phyloP scores from a whole-genome alignment of 2,329 filamentous ascomycete genomes.

The Incumbomyces delicatus region DNA sequence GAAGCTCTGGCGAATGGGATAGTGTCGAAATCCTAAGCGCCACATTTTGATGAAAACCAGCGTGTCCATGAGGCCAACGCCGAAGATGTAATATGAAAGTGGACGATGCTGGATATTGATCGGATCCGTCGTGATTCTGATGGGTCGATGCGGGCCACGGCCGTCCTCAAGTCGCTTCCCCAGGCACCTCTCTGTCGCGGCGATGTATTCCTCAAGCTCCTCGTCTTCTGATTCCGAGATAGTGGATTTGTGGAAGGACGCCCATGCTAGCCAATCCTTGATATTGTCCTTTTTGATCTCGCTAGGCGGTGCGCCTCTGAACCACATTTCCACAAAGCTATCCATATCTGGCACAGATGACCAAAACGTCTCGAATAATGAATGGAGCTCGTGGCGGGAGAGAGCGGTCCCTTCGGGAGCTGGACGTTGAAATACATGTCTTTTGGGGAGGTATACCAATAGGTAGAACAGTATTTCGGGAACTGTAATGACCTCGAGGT shows the following conservation, averaged over 20 bases:
- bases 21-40: slow-evolving; percentile 22
- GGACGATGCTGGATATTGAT: slow-evolving; percentile 53
- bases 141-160: slow-evolving; percentile 44
- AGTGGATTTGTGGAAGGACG: slow-evolving; percentile 45
- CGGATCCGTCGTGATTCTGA: slow-evolving; percentile 58
- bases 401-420: slow-evolving; percentile 41
- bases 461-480: slow-evolving; percentile 46
- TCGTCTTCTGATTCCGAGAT: slow-evolving; percentile 34
- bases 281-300: slow-evolving; percentile 60
- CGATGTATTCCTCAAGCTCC: slow-evolving; percentile 48
- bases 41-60: slow-evolving; percentile 37
- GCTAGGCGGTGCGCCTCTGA: slow-evolving; percentile 47
- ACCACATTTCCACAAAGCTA: slow-evolving; percentile 55
- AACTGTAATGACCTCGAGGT: background rate
- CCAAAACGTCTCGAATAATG: slow-evolving; percentile 49
- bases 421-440: slow-evolving; percentile 41
- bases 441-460: slow-evolving; percentile 44
- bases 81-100: slow-evolving; percentile 53
- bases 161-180: slow-evolving; percentile 45
- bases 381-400: slow-evolving; percentile 39
- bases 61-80: slow-evolving; percentile 22
- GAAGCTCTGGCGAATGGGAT: background rate
- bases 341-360: slow-evolving; percentile 46
- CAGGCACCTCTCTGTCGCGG: slow-evolving; percentile 43
- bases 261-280: slow-evolving; percentile 58